Base-by-base conservation (phyloP, 495 filamentous ascomycete genomes). In the Hyphodiscus hymeniophilus region DNA sequence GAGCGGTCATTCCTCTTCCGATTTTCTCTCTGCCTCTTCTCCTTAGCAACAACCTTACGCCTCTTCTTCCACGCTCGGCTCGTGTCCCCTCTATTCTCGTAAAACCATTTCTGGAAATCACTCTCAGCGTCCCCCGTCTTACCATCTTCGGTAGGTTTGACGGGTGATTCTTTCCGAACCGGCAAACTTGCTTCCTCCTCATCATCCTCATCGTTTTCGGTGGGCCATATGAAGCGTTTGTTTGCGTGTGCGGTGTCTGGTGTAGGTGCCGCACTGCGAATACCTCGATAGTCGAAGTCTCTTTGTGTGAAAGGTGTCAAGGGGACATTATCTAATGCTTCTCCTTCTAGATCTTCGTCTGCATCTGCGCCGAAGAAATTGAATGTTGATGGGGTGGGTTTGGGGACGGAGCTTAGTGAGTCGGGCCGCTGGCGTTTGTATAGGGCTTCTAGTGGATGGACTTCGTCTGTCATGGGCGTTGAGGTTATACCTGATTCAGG, bases 21-120 rank as follows among this genome's bases (percentile, higher is more conserved):
- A 57, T 92, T 94, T 54, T 94, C 89, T 56, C 84, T 75, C 64
- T 94, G 87, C 56, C 90, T 73, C 69, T 87, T 87, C 64, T 85
- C 81, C 72, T 98, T 98, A 33, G 79, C 73, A 35, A 75, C 84
- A 55, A 89, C 76, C 60, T 90, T 82, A 48, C 86, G 77, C 55
- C 86, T 63, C 64, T 81, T 85, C 69, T 91, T 95, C 91, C 91
- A 97, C 3, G 83, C 84, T 20, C 89, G 73, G 61, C 95, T 97
- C 44, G 84, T 79, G 35, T 95, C 87, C 1, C 91, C 89, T 1
- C 91, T 74, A 50, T 90, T 76, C 62, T 94, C 89, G 78, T 85
- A 97, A 64, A 96, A 98, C 79, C 82, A 89, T 59, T 90, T 86
- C 33, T 82, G 73, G 65, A 95, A 96, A 17, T 86, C 82, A 26